phyloP scores from a whole-genome alignment of 805 yeast species.

The Kluyveromyces lactis region DNA sequence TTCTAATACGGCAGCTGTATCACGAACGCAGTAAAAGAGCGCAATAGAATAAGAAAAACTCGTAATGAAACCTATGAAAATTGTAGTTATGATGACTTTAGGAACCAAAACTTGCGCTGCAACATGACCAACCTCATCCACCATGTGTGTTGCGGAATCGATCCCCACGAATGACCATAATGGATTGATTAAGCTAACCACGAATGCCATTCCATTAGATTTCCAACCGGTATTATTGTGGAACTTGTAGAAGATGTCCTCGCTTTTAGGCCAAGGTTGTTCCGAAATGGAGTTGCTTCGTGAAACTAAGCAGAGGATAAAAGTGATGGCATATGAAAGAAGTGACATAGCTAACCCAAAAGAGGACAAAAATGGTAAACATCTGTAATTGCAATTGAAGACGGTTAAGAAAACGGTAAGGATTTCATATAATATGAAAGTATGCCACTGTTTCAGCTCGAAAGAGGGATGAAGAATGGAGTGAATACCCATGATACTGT shows the following conservation, averaged over 20 bases:
- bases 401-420: slow-evolving; percentile 35
- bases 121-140: slow-evolving; percentile 41
- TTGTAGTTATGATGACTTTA: slow-evolving; percentile 52
- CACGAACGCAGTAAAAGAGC: slow-evolving; percentile 51
- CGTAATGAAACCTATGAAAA: slow-evolving; percentile 58
- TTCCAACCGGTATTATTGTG: slow-evolving; percentile 55
- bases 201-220: slow-evolving; percentile 49
- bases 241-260: slow-evolving; percentile 47
- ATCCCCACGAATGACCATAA: slow-evolving; percentile 63
- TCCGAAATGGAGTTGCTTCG: slow-evolving; percentile 34
- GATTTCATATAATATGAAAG: slow-evolving; percentile 42
- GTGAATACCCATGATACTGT: slow-evolving; percentile 44
- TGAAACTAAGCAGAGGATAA: slow-evolving; percentile 44
- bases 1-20: slow-evolving; percentile 39
- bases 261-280: slow-evolving; percentile 35
- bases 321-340: slow-evolving; percentile 43
- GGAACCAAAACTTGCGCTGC: slow-evolving; percentile 40
- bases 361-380: slow-evolving; percentile 43
- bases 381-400: slow-evolving; percentile 44
- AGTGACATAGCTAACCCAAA: slow-evolving; percentile 45
- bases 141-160: slow-evolving; percentile 66
- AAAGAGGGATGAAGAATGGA: slow-evolving; percentile 31
- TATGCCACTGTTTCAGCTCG: slow-evolving; percentile 42
- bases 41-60: slow-evolving; percentile 43
- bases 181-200: slow-evolving; percentile 64